Evolutionary conservation across 2,329 filamentous ascomycete species (phyloP).

Genomic region (Periconia sp.): DNA sequence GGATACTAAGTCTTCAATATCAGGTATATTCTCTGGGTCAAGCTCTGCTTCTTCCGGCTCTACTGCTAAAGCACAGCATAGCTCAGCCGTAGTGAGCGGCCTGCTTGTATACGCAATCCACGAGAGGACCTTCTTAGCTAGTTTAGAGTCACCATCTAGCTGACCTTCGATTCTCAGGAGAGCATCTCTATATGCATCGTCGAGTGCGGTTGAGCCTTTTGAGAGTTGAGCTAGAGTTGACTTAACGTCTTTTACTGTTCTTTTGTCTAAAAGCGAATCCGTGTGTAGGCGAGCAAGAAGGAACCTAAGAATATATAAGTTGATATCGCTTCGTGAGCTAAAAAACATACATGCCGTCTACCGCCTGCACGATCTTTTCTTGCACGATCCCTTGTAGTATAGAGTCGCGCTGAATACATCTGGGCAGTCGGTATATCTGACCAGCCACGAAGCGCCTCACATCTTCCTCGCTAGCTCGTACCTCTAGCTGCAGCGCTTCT

Average conservation of each 20-base stretch:
- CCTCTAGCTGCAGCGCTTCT: slow-evolving; percentile 10
- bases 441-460: slow-evolving; percentile 16
- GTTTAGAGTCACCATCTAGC: slow-evolving; percentile 24
- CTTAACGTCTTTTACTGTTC: slow-evolving; percentile 4
- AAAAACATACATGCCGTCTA: slow-evolving; percentile 24
- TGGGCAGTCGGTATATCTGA: slow-evolving; percentile 14
- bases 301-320: slow-evolving; percentile 12
- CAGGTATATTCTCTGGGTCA: slow-evolving; percentile 10
- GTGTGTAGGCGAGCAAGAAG: slow-evolving; percentile 12
- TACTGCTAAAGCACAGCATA: slow-evolving; percentile 20
- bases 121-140: slow-evolving; percentile 40
- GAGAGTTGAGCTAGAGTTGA: slow-evolving; percentile 3
- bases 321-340: neutral
- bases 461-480: slow-evolving; percentile 20
- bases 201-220: slow-evolving; percentile 1
- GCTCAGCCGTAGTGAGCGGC: slow-evolving; percentile 13
- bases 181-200: slow-evolving; percentile 10
- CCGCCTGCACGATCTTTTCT: slow-evolving; percentile 21
- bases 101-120: slow-evolving; percentile 17
- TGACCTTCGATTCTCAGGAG: slow-evolving; percentile 48
- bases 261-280: slow-evolving; percentile 8
- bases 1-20: slow-evolving; percentile 16
- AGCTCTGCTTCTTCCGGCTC: slow-evolving; percentile 2
- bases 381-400: slow-evolving; percentile 7
- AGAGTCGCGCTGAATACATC: slow-evolving; percentile 12